Evolutionary conservation across 169 alveolate genomes (phyloP), one percentile per base, ranked within the genome.

Genomic region (Eimeria necatrix): DNA sequence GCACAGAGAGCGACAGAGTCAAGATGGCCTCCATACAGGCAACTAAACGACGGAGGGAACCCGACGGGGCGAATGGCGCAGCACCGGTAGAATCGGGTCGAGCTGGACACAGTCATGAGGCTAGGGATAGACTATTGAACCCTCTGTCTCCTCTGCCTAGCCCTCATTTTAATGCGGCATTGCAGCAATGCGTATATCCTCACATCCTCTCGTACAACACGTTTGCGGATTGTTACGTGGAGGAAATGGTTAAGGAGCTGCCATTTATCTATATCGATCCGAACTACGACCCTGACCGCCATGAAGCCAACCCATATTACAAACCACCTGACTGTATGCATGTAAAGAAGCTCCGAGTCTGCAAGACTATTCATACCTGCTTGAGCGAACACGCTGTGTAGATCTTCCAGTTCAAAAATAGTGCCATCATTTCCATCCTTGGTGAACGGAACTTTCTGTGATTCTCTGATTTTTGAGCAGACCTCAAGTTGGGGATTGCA

Each of bases 171-270:
- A 88, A 94, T 78, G 94, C 83, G 32, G 81, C 91, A 12, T 83
- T 94, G 81, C 94, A 86, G 41, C 91, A 94, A 46, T 94, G 95
- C 60, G 94, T 64, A 48, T 89, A 52, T 46, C 94, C 96, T 2
- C 96, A 94, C 78, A 87, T 94, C 41, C 59, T 70, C 46, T 84
- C 94, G n/a, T 94, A n/a, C 85, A 87, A 94, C 86, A 88, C 93
- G 7, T 94, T 94, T 76, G 76, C 84, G 10, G 88, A 89, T 20
- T 86, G 74, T 26, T 94, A 90, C 83, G 51, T 94, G 51, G 70
- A 87, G n/a, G 95, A 74, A 49, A 94, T 94, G 76, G 94, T 89
- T 61, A 61, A 89, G 24, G 93, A 78, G 5, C 81, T 94, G 49
- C 93, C 94, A 2, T 60, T 74, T 12, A 76, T 91, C 61, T 89